Percentiles rank a stretch among this genome's conserved stretches.
phyloP scores from a whole-genome alignment of 768 basidiomycete species.

The Pleurotus salmoneostramineus region DNA sequence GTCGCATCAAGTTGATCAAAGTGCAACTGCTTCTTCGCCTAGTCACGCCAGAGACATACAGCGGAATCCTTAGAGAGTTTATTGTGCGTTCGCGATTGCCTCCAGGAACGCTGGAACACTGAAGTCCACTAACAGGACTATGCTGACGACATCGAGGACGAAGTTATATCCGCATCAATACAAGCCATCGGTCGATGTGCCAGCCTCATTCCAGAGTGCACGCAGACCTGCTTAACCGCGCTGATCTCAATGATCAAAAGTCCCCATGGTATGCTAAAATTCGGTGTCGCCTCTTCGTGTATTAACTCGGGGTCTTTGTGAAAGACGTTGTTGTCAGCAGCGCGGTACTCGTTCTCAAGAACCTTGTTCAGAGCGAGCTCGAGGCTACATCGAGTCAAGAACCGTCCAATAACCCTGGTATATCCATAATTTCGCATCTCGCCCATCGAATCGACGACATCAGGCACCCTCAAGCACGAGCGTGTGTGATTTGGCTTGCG shows the following conservation, averaged over 20 bases:
- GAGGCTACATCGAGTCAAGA: slow-evolving; percentile 25
- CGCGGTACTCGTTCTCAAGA: slow-evolving; percentile 83
- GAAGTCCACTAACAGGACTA: slow-evolving; percentile 54
- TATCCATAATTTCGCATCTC: slow-evolving; percentile 74
- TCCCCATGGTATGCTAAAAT: slow-evolving; percentile 52
- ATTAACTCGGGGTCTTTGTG: not conserved
- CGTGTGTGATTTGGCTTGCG: slow-evolving; percentile 90
- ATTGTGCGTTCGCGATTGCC: slow-evolving; percentile 60
- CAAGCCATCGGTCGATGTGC: slow-evolving; percentile 79
- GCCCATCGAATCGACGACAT: slow-evolving; percentile 79
- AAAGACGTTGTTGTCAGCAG: slow-evolving; percentile 76
- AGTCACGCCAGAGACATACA: slow-evolving; percentile 62
- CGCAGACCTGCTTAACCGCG: slow-evolving; percentile 67
- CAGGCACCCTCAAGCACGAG: slow-evolving; percentile 73
- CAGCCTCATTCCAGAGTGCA: slow-evolving; percentile 59
- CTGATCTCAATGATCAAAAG: slow-evolving; percentile 81
- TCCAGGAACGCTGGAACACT: not conserved
- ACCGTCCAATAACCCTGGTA: slow-evolving; percentile 35
- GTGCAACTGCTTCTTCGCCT: slow-evolving; percentile 69
- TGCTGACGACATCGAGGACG: slow-evolving; percentile 72
- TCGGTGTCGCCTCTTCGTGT: not conserved
- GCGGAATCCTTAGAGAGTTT: slow-evolving; percentile 76
- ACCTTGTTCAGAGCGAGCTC: slow-evolving; percentile 71
- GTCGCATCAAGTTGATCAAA: slow-evolving; percentile 69
- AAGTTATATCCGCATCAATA: slow-evolving; percentile 69